Evolutionary conservation across 805 yeast species (phyloP), one percentile per base, ranked within the genome.

Genomic region (Pichia exigua): DNA sequence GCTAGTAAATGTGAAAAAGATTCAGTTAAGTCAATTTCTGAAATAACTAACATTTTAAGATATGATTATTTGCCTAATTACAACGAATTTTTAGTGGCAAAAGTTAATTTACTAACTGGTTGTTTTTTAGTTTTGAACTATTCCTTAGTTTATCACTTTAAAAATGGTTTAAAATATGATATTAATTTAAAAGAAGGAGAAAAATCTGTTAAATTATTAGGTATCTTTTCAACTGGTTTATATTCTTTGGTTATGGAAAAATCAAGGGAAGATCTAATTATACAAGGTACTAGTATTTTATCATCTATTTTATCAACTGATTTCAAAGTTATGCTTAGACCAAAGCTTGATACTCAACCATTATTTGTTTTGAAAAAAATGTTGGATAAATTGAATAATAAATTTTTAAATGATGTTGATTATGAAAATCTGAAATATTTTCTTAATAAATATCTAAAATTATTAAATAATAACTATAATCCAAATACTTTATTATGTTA

Each of bases 131-230:
- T 46, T 38, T 46, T 54, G 17, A 51, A 52, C 17, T 40, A 43
- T 41, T 51, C 55, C n/a, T 30, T 54, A 24, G 53, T 42, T 21
- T 51, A 32, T n/a, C 55, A 54, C 47, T 54, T 54, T 22, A 51
- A 54, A 20, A 41, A 42, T 26, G 55, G 53, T 6, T 30, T 44
- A 10, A 43, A 42, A 35, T 39, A 40, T 10, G 57, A 49, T 22
- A 24, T 54, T 11, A 22, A 24, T 4, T 12, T 12, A 4, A 38
- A 41, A 26, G 57, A 54, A 24, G 45, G 53, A 17, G 24, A 48
- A 4, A 40, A 28, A 1, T 41, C 47, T 27, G 47, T 54, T 44
- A 45, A 50, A 9, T 46, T 46, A 27, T 44, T 51, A n/a, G 55
- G 57, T 5, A 54, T 49, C 3, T 54, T 54, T 24, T 43, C 50